phyloP scores from a whole-genome alignment of 2,329 filamentous ascomycete genomes.

The Neonectria sp. region DNA sequence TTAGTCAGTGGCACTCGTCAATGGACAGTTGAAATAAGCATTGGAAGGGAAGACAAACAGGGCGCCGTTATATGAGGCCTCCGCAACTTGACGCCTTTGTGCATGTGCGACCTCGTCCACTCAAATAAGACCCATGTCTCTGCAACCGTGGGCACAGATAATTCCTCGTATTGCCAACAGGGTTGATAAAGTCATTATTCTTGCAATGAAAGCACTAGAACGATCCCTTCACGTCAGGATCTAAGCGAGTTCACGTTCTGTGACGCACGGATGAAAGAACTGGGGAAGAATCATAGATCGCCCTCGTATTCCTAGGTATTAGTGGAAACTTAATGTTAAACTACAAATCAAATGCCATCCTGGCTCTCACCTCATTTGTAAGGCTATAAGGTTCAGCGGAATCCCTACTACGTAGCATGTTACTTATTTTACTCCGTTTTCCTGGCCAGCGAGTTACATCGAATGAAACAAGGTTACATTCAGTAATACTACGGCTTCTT shows the following conservation, averaged over 20 bases:
- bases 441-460: not conserved
- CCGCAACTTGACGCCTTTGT: too few species aligned
- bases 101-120: not conserved
- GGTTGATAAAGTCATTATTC: not conserved
- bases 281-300: not conserved
- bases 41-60: not conserved
- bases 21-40: not conserved
- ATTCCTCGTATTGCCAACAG: not conserved
- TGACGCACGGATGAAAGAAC: not conserved
- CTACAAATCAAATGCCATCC: not conserved
- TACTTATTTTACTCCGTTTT: not conserved
- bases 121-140: too few species aligned
- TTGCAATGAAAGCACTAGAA: not conserved
- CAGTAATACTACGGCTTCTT: not conserved
- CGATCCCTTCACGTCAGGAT: not conserved
- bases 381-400: not conserved
- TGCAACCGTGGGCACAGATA: too few species aligned
- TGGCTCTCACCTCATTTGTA: not conserved
- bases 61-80: not conserved
- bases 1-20: not conserved
- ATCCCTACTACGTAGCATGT: too few species aligned
- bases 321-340: not conserved
- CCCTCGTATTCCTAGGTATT: not conserved
- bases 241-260: not conserved
- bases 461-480: not conserved